A percentile compares a stretch with the other conserved stretches of the same genome.
phyloP scores from a whole-genome alignment of 345 rosid genomes.

The Rubroshorea leprosula region DNA sequence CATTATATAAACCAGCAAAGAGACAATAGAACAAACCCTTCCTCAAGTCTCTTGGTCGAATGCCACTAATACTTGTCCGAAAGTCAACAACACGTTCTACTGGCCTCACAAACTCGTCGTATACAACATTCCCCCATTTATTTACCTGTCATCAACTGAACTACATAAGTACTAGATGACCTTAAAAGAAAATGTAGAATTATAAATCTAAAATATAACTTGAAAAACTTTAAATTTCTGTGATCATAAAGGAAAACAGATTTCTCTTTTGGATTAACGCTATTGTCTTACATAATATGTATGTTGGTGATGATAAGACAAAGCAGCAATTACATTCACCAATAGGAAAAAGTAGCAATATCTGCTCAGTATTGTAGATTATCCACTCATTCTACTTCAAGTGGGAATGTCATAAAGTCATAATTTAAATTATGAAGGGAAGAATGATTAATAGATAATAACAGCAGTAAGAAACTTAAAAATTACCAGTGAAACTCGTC shows the following conservation, averaged over 20 bases:
- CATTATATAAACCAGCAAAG: constrained; percentile 8
- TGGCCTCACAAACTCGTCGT: constrained; percentile 93
- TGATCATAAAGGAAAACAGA: too few relatives aligned
- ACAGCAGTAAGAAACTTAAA: constrained; percentile 7
- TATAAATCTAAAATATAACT: not conserved
- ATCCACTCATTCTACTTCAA: not conserved
- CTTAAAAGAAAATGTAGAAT: not conserved
- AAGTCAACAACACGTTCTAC: constrained; percentile 85
- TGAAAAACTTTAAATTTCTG: not conserved
- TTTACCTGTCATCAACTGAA: constrained; percentile 62
- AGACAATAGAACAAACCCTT: constrained; percentile 47
- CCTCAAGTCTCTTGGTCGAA: constrained; percentile 73
- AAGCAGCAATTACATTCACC: not conserved
- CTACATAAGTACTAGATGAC: constrained; percentile 13
- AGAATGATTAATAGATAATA: not conserved
- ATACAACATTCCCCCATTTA: constrained; percentile 81
- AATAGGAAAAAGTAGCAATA: too few relatives aligned
- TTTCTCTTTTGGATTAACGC: too few relatives aligned
- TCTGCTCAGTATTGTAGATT: too few relatives aligned
- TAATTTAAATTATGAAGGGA: too few relatives aligned
- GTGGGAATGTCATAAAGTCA: not conserved
- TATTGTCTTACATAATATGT: too few relatives aligned
- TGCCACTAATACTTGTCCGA: constrained; percentile 83
- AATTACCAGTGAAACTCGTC: constrained; percentile 81
- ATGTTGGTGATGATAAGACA: not conserved